These are phyloP conservation scores for Coffea eugenioides DNA, from an alignment of 257 asterid genomes.

Conservation along the genomic window DNA sequence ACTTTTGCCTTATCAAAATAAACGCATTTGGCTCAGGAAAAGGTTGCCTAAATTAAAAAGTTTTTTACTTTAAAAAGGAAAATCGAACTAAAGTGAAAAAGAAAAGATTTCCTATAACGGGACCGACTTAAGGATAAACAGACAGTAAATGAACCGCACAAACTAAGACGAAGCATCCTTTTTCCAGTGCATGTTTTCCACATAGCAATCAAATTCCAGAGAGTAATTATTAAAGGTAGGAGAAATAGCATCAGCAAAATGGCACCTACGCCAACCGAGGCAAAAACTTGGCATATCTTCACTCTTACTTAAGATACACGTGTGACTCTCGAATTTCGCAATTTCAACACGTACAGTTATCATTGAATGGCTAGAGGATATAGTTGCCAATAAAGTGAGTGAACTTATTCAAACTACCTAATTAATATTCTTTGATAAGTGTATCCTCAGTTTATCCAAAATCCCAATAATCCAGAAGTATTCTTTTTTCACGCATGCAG, in stretches of 20 bases:
- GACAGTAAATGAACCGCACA: conserved; percentile 2
- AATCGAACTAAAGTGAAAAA: too few species aligned
- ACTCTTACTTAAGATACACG: neutral
- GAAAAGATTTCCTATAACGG: too few species aligned
- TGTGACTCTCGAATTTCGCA: neutral
- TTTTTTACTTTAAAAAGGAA: too few species aligned
- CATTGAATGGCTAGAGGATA: neutral
- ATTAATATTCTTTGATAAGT: neutral
- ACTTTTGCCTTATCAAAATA: too few species aligned
- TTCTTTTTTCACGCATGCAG: neutral
- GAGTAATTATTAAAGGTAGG: neutral
- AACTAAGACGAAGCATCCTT: neutral
- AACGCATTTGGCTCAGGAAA: too few species aligned
- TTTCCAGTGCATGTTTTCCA: conserved; percentile 19
- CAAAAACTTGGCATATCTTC: neutral
- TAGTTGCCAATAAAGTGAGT: neutral
- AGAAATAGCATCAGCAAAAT: neutral
- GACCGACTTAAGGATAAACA: neutral
- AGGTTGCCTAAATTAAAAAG: too few species aligned
- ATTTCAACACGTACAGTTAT: neutral
- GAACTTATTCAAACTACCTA: neutral
- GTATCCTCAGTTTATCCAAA: neutral
- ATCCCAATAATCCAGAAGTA: neutral
- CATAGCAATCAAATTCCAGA: conserved; percentile 4
- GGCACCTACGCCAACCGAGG: neutral